Base-by-base conservation (phyloP, 1,284 basidiomycete genomes). In the Dichomitus squalens region DNA sequence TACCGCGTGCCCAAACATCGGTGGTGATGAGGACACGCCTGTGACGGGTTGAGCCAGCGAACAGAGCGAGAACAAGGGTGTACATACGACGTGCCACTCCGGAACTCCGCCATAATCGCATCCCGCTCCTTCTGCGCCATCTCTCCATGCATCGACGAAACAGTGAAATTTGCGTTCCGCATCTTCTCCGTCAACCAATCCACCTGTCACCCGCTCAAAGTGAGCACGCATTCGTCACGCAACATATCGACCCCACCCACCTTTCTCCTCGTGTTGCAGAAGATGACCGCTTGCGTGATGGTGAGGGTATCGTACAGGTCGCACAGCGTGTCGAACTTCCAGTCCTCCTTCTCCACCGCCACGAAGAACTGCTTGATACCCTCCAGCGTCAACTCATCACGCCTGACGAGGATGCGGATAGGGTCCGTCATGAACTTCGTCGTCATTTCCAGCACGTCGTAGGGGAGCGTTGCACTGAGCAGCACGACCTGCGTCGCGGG, bases 351-450 rank as follows among this genome's bases (percentile, higher is more conserved):
- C 78, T 99, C 97, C 56, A 99, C 96, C 27, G 96, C 96, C 43
- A 99, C 95, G 76, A 98, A 99, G 83, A 99, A 99, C 73, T 99
- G 97, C 75, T 98, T 99, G 82, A 99, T 99, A 23, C 97, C 96
- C 74, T 99, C 97, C 54, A 99, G 83, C 48, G 97, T 99, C 81
- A 99, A 84, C 76, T 99, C 97, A 73, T 99, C 97, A 88, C 96
- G 95, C 82, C 99, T 98, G 75, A 99, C 97, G 62, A 99, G 89
- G 70, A 99, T 98, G 53, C 96, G 91, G 68, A 99, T 93, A 21
- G 95, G 95, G 73, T 99, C 96, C 49, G 95, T 98, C 97, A 99
- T 99, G 82, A 99, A 99, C 79, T 99, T 99, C 52, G 94, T 98
- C 21, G 97, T 99, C 93, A 99, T 98, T 80, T 99, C 97, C 70